Base-by-base conservation (phyloP, 768 basidiomycete species). In the Lactarius trivialis region DNA sequence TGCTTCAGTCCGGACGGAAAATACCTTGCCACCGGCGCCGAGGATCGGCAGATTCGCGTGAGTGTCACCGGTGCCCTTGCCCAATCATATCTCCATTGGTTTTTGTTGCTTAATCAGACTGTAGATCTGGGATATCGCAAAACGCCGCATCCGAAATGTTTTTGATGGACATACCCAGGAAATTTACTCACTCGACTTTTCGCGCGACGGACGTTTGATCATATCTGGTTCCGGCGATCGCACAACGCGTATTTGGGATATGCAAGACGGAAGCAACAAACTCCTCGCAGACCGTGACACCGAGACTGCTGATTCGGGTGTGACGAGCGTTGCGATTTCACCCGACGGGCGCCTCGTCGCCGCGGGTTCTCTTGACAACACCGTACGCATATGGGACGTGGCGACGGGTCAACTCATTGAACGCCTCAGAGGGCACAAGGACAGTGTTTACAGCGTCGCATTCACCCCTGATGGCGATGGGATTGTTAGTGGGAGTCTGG, bases 121-220 rank as follows among this genome's bases (percentile, higher is more conserved):
- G 7, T 69, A 94, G 89, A 91, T 97, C 68, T 97, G 94, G 94
- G 92, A 95, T 69, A 91, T 97, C 67, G 80, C 80, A 51, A 86
- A 85, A 69, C 86, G 87, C 68, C 82, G 82, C 37, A 91, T 95
- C 70, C 82, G 86, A 60, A 86, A 83, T 65, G 77, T 90, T 11
- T 92, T 95, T 68, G 85, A 89, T 66, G 94, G 94, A 5, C 94
- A 97, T 75, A 84, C 85, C 69, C 89, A 93, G 70, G 94, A 96
- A 70, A 93, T 97, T 70, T 96, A 96, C 74, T 92, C 93, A 1
- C 85, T 97, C 65, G 92, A 91, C 73, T 96, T 94, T 74, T 91
- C 91, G 2, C 75, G 79, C n/a, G 90, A 94, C 68, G 93, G 94
- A 7, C 80, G 85, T 5, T 80, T 89, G 67, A 87, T 96, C 66